These are phyloP conservation scores for Aspergillus sclerotialis DNA, from an alignment of 2,329 filamentous ascomycete genomes.

Conservation along the genomic window DNA sequence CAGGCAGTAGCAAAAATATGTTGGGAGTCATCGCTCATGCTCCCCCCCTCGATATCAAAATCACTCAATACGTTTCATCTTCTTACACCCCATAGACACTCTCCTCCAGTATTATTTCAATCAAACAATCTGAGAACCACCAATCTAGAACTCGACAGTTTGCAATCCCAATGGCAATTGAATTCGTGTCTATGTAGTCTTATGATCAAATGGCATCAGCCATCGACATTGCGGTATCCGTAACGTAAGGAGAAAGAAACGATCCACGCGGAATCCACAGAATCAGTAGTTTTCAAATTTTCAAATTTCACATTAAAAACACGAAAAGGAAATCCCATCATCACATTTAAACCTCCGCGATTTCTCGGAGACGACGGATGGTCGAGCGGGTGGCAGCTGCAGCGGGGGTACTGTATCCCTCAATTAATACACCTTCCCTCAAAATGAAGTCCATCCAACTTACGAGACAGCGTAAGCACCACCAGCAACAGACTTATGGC, in stretches of 20 bases:
- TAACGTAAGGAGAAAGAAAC: too few species aligned
- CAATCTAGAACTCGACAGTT: too few species aligned
- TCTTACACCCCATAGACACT: too few species aligned
- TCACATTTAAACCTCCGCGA: slow-evolving; percentile 68
- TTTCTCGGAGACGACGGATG: slow-evolving; percentile 93
- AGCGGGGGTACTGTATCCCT: slow-evolving; percentile 65
- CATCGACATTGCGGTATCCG: slow-evolving; percentile 14
- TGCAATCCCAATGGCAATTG: too few species aligned
- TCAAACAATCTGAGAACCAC: too few species aligned
- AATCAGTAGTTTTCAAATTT: slow-evolving; percentile 31
- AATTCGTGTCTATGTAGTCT: too few species aligned
- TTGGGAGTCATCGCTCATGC: too few species aligned
- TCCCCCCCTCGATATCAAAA: too few species aligned
- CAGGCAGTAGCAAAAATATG: too few species aligned
- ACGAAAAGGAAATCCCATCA: slow-evolving; percentile 27
- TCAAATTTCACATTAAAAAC: slow-evolving; percentile 27
- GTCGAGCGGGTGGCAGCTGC: slow-evolving; percentile 93
- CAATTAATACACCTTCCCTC: not conserved
- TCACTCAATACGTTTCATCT: too few species aligned
- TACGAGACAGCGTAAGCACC: slow-evolving; percentile 96
- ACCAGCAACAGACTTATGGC: slow-evolving; percentile 89
- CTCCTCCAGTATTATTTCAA: too few species aligned
- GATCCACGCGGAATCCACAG: too few species aligned
- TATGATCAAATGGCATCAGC: slow-evolving; percentile 9
- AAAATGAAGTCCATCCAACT: slow-evolving; percentile 43